These are phyloP conservation scores for Fusarium abutilonis DNA, from an alignment of 2,329 filamentous ascomycete genomes.

Conservation along the genomic window DNA sequence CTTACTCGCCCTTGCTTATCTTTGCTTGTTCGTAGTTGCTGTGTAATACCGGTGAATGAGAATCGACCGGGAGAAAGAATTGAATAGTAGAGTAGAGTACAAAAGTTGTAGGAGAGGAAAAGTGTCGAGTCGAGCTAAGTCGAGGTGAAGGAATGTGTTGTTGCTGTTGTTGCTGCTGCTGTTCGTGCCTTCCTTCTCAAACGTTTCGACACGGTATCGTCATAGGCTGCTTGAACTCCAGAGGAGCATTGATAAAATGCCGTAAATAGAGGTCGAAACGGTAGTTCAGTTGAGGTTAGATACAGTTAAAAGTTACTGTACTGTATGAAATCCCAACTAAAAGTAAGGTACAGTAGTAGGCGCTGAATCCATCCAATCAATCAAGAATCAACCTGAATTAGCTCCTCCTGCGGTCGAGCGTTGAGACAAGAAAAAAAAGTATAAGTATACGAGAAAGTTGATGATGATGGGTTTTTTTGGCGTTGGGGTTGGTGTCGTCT, in stretches of 20 bases:
- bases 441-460: neutral
- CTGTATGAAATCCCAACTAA: neutral
- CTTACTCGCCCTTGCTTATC: slow-evolving; percentile 23
- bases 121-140: slow-evolving; percentile 6
- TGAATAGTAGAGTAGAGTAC: neutral
- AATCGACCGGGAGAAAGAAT: slow-evolving; percentile 13
- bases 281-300: neutral
- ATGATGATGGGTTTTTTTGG: slow-evolving; percentile 13
- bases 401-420: slow-evolving; percentile 9
- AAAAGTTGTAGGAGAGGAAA: neutral
- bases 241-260: slow-evolving; percentile 15
- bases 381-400: slow-evolving; percentile 5
- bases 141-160: slow-evolving; percentile 1
- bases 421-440: neutral
- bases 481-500: slow-evolving; percentile 14
- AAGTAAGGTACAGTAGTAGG: neutral
- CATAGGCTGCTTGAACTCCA: slow-evolving; percentile 15
- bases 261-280: slow-evolving; percentile 15
- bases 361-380: slow-evolving; percentile 2
- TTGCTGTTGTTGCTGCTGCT: neutral
- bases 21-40: slow-evolving; percentile 8
- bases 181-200: slow-evolving; percentile 4
- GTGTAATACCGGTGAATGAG: slow-evolving; percentile 10
- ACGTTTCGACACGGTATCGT: slow-evolving; percentile 6
- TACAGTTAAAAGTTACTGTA: neutral